Percentiles rank a stretch among this genome's conserved stretches.
Conservation (phyloP, 805 yeast genomes). For the Tetrapisispora phaffii region DNA sequence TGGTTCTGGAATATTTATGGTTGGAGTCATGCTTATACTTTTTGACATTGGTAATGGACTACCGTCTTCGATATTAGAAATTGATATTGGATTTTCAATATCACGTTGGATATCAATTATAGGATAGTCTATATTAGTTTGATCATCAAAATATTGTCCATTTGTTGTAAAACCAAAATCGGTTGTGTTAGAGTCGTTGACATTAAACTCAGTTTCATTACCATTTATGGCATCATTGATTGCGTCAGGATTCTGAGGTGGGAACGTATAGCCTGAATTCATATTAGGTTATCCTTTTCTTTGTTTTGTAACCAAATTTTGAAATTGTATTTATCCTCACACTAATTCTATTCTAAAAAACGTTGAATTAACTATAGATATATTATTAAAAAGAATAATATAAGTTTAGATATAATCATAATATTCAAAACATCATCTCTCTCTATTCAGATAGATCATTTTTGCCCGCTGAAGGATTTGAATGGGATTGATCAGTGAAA, state of each 20-base stretch:
- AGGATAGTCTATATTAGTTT: not conserved
- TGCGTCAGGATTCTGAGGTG: constrained; percentile 10
- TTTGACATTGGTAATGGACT: constrained; percentile 1
- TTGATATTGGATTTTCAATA: not conserved
- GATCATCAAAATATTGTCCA: not conserved
- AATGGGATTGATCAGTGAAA: not conserved
- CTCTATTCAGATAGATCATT: not conserved
- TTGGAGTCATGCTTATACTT: constrained; percentile 6
- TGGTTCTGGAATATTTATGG: constrained; percentile 14
- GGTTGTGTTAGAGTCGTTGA: not conserved
- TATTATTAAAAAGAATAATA: too few relatives aligned
- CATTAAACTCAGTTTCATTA: not conserved
- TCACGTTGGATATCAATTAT: not conserved
- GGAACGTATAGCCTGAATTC: constrained; percentile 25
- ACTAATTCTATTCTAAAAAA: too few relatives aligned
- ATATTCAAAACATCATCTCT: not conserved
- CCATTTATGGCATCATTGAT: not conserved
- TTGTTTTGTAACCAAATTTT: too few relatives aligned
- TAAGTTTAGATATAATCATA: too few relatives aligned
- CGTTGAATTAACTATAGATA: too few relatives aligned
- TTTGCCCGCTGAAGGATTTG: not conserved
- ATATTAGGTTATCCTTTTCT: too few relatives aligned
- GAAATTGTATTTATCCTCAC: too few relatives aligned
- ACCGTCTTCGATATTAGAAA: not conserved
- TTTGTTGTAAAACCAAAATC: not conserved